Base-by-base conservation (phyloP, 208 protist species). In the Naegleria fowleri region DNA sequence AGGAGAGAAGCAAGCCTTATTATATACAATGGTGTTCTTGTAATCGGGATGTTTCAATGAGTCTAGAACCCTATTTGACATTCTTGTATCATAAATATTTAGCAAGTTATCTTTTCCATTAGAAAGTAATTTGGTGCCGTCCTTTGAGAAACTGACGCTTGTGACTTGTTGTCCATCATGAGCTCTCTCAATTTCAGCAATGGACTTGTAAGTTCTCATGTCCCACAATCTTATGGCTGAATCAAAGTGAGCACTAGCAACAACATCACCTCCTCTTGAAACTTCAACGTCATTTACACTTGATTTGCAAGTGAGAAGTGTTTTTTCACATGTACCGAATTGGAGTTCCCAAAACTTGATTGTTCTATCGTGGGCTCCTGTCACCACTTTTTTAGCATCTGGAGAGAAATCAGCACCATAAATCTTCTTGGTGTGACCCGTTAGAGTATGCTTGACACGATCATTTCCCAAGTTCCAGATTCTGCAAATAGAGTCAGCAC, bases 401-500 rank as follows among this genome's bases (percentile, higher is more conserved):
- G 5, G 0, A 16, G 90, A 87, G 67, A 95, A 96, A 89, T 86
- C 90, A 48, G 94, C 94, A 6, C 90, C 51, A 13, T 89, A 92
- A 0, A 96, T 92, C 67, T 96, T 96, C 36, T 90, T 92, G 5
- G 92, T 94, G 79, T 96, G 95, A n/a, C 95, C 94, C 7, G 95
- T 96, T 0, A 96, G 83, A 33, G 94, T 94, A 40, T 94, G 91
- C 88, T 93, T 48, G 1, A 43, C 40, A 36, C 94, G 38, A 29
- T 67, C 91, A 6, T 67, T 75, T n/a, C 91, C 67, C 0, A 94
- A 88, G 41, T 40, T 79, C 91, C 92, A 96, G 7, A 96, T 25
- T 15, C 94, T 67, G 15, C 90, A 90, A 16, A 92, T 86, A 6
- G 92, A 91, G 91, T 96, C 94, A 86, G 94, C 94, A 39, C 75